Conservation (phyloP, 805 yeast genomes). For the Dipodascus geniculatus region DNA sequence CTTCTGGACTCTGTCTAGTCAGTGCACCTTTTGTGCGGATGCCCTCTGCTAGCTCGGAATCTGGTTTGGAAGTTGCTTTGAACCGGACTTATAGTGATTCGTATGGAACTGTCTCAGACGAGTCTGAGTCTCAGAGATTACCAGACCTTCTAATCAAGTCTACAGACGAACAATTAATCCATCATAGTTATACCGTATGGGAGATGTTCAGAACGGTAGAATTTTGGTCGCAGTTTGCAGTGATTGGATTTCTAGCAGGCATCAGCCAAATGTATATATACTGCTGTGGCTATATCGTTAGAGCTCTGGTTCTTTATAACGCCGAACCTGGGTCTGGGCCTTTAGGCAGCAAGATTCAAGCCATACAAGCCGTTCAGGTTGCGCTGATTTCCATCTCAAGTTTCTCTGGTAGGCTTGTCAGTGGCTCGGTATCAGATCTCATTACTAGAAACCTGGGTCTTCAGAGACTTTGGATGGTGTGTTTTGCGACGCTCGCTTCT, state of each 20-base stretch:
- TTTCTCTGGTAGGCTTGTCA: conserved; percentile 50
- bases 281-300: conserved; percentile 60
- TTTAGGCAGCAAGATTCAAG: conserved; percentile 16
- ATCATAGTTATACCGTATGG: not conserved
- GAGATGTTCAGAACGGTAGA: conserved; percentile 20
- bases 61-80: not conserved
- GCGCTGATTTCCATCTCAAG: conserved; percentile 55
- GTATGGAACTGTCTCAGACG: not conserved
- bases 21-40: conserved; percentile 10
- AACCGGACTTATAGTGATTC: not conserved
- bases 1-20: conserved; percentile 10
- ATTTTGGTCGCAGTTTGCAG: conserved; percentile 40
- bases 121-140: not conserved
- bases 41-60: not conserved
- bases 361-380: conserved; percentile 60
- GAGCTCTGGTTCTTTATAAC: conserved; percentile 28
- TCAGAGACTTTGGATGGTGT: conserved; percentile 43
- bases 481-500: conserved; percentile 38
- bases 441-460: conserved; percentile 34
- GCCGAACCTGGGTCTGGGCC: not conserved
- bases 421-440: conserved; percentile 58
- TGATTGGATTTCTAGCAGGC: conserved; percentile 49
- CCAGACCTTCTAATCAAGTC: no score
- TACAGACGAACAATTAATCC: not conserved
- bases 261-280: conserved; percentile 67